Percentiles rank a stretch among this genome's conserved stretches.
phyloP scores from a whole-genome alignment of 306 rosid species.

The Quercus aquifolioides region DNA sequence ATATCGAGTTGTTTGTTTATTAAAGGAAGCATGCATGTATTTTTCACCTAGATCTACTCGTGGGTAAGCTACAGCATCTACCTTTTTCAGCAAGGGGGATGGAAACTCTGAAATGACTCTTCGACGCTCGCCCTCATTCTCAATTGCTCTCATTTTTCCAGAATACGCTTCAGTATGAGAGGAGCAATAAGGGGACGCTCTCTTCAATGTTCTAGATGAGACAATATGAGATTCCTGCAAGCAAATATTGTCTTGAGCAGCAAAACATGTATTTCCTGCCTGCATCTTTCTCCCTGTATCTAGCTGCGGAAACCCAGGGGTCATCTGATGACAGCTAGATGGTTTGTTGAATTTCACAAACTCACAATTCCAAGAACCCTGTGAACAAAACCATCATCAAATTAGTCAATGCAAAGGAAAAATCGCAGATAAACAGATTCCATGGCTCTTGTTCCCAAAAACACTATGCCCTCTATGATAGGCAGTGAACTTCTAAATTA shows the following conservation, averaged over 20 bases:
- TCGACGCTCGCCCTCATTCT: conserved; percentile 31
- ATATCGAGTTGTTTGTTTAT: conserved; percentile 40
- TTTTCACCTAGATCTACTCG: conserved; percentile 56
- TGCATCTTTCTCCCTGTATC: conserved; percentile 15
- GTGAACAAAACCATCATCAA: conserved; percentile 12
- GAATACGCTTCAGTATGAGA: conserved; percentile 38
- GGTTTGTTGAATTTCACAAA: conserved; percentile 20
- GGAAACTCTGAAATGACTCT: conserved; percentile 21
- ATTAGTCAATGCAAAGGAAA: conserved; percentile 20
- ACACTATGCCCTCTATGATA: background rate
- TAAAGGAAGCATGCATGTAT: conserved; percentile 48
- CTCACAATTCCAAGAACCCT: conserved; percentile 32
- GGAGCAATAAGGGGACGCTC: conserved; percentile 40
- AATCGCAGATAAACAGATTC: conserved; percentile 10
- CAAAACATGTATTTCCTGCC: conserved; percentile 19
- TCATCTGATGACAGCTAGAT: conserved; percentile 12
- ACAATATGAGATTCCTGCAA: conserved; percentile 37
- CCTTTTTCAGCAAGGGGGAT: conserved; percentile 48
- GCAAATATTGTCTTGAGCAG: conserved; percentile 27
- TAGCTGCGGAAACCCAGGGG: conserved; percentile 26
- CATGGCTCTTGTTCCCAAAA: background rate
- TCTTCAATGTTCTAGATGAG: conserved; percentile 52
- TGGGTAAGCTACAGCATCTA: conserved; percentile 72
- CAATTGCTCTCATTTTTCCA: conserved; percentile 47
- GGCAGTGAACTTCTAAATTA: background rate